Evolutionary conservation across 805 yeast species (phyloP).

Genomic region (Cyberlindnera nakhonratchasimensis): DNA sequence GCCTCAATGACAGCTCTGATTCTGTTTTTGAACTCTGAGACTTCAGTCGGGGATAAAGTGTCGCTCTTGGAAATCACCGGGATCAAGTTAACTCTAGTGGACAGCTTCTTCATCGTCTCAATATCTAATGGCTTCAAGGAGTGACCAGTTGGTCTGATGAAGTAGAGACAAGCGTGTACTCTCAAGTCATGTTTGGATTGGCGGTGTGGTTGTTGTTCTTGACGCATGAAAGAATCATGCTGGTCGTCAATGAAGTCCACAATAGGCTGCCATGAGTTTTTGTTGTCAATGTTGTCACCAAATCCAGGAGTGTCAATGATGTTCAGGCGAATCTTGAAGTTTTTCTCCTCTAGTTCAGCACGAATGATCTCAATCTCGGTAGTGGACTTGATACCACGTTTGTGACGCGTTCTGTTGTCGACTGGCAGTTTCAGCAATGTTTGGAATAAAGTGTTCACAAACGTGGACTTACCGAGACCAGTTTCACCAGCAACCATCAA

Average conservation of each 20-base stretch:
- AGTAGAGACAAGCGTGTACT: slow-evolving; percentile 87
- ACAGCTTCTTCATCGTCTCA: slow-evolving; percentile 79
- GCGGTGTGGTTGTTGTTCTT: slow-evolving; percentile 88
- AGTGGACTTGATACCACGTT: slow-evolving; percentile 61
- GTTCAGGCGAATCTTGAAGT: slow-evolving; percentile 71
- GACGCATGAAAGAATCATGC: slow-evolving; percentile 83
- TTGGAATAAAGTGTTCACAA: slow-evolving; percentile 81
- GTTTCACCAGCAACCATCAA: slow-evolving; percentile 88
- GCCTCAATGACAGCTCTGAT: slow-evolving; percentile 80
- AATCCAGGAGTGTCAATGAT: slow-evolving; percentile 92
- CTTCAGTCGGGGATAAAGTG: slow-evolving; percentile 26
- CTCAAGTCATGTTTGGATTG: slow-evolving; percentile 66
- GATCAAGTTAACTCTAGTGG: slow-evolving; percentile 78
- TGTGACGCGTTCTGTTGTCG: slow-evolving; percentile 40
- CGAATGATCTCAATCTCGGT: slow-evolving; percentile 76
- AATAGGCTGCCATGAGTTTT: slow-evolving; percentile 81
- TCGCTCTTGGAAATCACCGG: slow-evolving; percentile 58
- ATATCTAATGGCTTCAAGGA: slow-evolving; percentile 84
- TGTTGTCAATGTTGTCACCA: slow-evolving; percentile 86
- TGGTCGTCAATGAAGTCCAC: slow-evolving; percentile 89
- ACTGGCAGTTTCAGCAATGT: slow-evolving; percentile 58
- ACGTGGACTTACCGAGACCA: slow-evolving; percentile 91
- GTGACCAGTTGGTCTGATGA: slow-evolving; percentile 89
- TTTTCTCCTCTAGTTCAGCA: slow-evolving; percentile 82
- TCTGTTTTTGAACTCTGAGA: slow-evolving; percentile 38